phyloP scores from a whole-genome alignment of 257 asterid species.

The Pogostemon cablin region DNA sequence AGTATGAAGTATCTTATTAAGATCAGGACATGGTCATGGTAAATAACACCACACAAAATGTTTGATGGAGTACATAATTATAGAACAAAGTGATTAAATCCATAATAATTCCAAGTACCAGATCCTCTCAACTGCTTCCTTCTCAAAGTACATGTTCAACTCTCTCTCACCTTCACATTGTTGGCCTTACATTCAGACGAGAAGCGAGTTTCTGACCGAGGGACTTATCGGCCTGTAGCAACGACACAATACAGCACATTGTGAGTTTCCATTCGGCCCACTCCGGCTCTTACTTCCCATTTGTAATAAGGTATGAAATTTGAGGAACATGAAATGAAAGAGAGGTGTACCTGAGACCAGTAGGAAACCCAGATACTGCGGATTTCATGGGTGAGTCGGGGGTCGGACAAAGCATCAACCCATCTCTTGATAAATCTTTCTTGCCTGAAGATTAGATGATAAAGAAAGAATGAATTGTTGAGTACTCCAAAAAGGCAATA shows the following conservation, averaged over 20 bases:
- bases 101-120: slow-evolving; percentile 14
- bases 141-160: neutral
- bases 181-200: slow-evolving; percentile 65
- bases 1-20: slow-evolving; percentile 30
- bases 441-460: slow-evolving; percentile 46
- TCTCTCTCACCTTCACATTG: slow-evolving; percentile 56
- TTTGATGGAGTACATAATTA: slow-evolving; percentile 27
- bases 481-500: neutral
- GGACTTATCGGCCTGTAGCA: slow-evolving; percentile 66
- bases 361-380: slow-evolving; percentile 68
- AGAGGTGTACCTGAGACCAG: slow-evolving; percentile 59
- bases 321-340: neutral
- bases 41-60: slow-evolving; percentile 19
- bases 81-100: neutral
- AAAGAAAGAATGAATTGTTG: neutral
- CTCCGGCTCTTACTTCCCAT: no score
- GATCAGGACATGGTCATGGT: slow-evolving; percentile 15
- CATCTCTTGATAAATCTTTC: slow-evolving; percentile 58
- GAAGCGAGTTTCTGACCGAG: slow-evolving; percentile 78
- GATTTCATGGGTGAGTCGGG: slow-evolving; percentile 69
- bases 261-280: neutral
- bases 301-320: neutral
- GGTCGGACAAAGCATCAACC: slow-evolving; percentile 60
- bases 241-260: neutral
- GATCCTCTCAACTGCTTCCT: slow-evolving; percentile 4